Percentiles rank a stretch among this genome's conserved stretches.
Evolutionary conservation across 1,139 yeast species (phyloP).

Genomic region (Citeromyces hawaiiensis): DNA sequence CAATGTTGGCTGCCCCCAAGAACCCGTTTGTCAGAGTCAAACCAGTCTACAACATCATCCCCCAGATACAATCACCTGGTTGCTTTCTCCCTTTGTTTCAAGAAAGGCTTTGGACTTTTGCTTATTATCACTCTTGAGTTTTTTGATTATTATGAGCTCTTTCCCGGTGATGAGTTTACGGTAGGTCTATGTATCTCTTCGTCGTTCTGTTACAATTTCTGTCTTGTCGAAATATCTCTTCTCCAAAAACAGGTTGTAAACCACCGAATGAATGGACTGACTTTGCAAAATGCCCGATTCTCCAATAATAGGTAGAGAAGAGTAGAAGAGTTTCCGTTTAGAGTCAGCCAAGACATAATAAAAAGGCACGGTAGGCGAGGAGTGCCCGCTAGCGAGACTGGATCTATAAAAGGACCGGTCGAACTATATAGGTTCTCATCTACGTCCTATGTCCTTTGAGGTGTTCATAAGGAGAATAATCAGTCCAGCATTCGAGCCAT

Average conservation of each 20-base stretch:
- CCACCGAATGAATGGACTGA: neutral
- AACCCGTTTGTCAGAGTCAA: constrained; percentile 47
- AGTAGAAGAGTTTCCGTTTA: neutral
- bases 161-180: neutral
- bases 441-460: too few species aligned
- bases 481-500: too few species aligned
- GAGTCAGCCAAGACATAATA: neutral
- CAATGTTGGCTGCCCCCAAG: constrained; percentile 69
- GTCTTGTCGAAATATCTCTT: neutral
- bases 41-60: neutral
- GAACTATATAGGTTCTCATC: too few species aligned
- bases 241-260: neutral
- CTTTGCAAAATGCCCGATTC: neutral
- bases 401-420: neutral
- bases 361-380: neutral
- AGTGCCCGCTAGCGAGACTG: neutral
- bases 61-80: neutral
- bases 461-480: too few species aligned
- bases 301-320: neutral
- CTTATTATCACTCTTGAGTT: neutral
- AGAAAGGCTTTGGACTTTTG: neutral
- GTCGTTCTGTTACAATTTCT: neutral
- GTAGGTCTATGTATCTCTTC: neutral
- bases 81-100: neutral
- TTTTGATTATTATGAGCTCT: neutral